phyloP scores from a whole-genome alignment of 257 asterid genomes.

The Solanum etuberosum region DNA sequence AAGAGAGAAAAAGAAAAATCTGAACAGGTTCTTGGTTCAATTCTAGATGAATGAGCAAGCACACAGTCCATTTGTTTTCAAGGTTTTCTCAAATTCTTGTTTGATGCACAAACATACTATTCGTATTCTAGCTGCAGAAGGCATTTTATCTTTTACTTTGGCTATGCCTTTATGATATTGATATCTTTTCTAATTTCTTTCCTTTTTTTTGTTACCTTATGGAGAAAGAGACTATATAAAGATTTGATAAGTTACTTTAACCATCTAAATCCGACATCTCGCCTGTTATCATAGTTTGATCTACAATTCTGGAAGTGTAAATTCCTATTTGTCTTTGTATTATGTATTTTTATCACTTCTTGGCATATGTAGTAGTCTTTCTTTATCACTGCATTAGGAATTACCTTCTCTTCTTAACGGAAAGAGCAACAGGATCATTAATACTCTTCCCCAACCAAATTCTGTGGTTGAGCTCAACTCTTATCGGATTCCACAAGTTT shows the following conservation, averaged over 20 bases:
- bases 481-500: background rate
- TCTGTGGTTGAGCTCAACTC: background rate
- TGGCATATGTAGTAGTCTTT: background rate
- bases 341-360: background rate
- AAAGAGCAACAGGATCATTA: background rate
- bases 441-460: background rate
- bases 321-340: background rate
- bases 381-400: background rate
- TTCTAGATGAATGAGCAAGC: background rate
- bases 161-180: background rate
- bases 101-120: background rate
- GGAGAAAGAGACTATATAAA: background rate
- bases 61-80: background rate
- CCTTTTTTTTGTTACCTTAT: background rate
- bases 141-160: background rate
- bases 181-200: background rate
- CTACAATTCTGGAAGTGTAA: background rate
- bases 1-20: background rate
- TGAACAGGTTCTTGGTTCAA: background rate
- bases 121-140: background rate
- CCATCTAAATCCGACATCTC: background rate
- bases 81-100: background rate
- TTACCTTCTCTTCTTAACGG: background rate
- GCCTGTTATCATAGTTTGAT: background rate
- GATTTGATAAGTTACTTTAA: background rate